These are phyloP conservation scores for Sedum album DNA, from an alignment of 164 flowering plant species.

Conservation along the genomic window DNA sequence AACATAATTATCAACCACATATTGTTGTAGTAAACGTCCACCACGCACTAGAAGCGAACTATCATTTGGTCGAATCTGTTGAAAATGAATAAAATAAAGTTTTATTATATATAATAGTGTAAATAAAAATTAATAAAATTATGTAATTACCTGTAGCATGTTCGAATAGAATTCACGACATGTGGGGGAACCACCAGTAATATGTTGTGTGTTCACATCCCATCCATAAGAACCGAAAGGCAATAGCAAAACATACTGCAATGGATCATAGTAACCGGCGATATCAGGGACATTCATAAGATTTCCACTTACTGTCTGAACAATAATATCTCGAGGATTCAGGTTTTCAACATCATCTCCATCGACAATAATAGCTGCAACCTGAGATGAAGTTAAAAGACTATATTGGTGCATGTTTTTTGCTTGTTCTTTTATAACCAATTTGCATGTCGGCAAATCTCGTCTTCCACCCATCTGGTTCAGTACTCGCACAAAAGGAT, in stretches of 20 bases:
- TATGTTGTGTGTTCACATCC: neutral
- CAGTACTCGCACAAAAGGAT: constrained; percentile 4
- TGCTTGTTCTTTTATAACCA: constrained; percentile 3
- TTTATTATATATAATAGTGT: neutral
- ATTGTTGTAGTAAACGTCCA: too few relatives aligned
- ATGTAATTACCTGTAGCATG: neutral
- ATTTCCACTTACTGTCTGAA: neutral
- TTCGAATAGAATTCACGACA: neutral
- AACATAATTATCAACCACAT: too few relatives aligned
- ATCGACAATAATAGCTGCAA: constrained; percentile 2
- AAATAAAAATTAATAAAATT: neutral
- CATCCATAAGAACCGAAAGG: neutral
- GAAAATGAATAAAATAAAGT: too few relatives aligned
- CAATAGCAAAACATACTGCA: neutral
- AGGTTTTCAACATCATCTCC: neutral
- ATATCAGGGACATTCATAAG: neutral
- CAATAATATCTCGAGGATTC: neutral
- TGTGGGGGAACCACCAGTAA: neutral
- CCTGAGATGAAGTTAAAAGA: constrained; percentile 1
- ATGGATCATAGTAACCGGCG: neutral
- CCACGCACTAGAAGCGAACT: too few relatives aligned
- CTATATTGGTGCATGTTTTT: neutral
- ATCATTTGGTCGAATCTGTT: too few relatives aligned
- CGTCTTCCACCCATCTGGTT: neutral
- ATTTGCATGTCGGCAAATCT: neutral